Percentiles rank a stretch among this genome's conserved stretches.
Evolutionary conservation across 2,329 filamentous ascomycete species (phyloP).

Genomic region (Penicillium paneum): DNA sequence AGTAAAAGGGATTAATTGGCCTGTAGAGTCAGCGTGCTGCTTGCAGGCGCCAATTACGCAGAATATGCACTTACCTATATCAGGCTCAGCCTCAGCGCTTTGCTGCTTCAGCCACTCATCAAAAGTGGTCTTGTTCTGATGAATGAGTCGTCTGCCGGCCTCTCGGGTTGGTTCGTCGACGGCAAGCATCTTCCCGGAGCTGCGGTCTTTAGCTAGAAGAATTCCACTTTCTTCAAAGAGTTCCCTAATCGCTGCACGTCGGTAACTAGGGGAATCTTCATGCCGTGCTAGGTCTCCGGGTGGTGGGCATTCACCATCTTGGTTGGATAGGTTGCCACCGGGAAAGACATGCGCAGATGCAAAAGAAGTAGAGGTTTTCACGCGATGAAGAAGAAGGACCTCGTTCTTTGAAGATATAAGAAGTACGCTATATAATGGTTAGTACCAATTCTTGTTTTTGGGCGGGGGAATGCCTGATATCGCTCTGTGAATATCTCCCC

Average conservation of each 20-base stretch:
- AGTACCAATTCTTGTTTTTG: slow-evolving; percentile 7
- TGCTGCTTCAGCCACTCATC: slow-evolving; percentile 57
- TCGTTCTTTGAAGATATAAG: slow-evolving; percentile 83
- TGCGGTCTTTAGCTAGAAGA: slow-evolving; percentile 59
- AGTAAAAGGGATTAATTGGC: slow-evolving; percentile 74
- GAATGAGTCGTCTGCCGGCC: slow-evolving; percentile 64
- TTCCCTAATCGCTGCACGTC: slow-evolving; percentile 81
- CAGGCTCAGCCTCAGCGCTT: slow-evolving; percentile 43
- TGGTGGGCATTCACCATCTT: slow-evolving; percentile 64
- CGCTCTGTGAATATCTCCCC: not conserved
- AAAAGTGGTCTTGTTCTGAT: slow-evolving; percentile 65
- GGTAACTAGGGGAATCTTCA: slow-evolving; percentile 67
- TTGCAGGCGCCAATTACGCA: not conserved
- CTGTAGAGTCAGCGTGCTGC: slow-evolving; percentile 34
- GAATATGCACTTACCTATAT: slow-evolving; percentile 51
- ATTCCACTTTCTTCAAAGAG: slow-evolving; percentile 95
- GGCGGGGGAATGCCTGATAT: not conserved
- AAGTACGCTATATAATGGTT: slow-evolving; percentile 60
- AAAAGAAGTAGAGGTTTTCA: slow-evolving; percentile 77
- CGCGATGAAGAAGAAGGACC: slow-evolving; percentile 81
- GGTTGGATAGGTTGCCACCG: slow-evolving; percentile 72
- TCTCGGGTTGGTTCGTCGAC: slow-evolving; percentile 61
- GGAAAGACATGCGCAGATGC: slow-evolving; percentile 94
- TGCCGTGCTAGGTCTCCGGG: slow-evolving; percentile 58
- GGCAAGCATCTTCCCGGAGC: slow-evolving; percentile 54